Base-by-base conservation (phyloP, 164 flowering plant genomes). In the Nelumbo lutea region DNA sequence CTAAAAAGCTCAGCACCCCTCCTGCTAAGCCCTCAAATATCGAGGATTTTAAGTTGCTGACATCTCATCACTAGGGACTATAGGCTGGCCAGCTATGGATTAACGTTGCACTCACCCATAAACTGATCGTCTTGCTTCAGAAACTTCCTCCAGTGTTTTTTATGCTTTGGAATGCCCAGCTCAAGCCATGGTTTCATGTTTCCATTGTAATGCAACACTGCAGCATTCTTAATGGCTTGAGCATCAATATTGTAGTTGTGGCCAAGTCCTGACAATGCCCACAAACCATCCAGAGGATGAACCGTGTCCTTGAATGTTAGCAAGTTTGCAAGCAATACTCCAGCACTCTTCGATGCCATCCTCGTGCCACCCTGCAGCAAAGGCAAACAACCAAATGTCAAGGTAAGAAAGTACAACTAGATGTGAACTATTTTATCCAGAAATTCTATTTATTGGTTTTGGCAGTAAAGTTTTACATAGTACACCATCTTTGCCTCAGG, bases 121-220 rank as follows among this genome's bases (percentile, higher is more conserved):
- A 82, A 86, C 67, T 68, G 88, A 59, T 88, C 88, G 9, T 85
- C 89, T 38, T 42, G 77, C 62, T 81, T 84, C 74, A 93, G 56
- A 77, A 67, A 89, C 75, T 77, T 85, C 72, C 73, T 85, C 99
- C 99, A 96, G 70, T 72, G 76, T 5, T 53, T 67, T 73, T 77
- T 89, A 72, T 90, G 90, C 55, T 74, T 81, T 10, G 89, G 85
- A 64, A 95, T 90, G 62, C 93, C 98, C 68, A 93, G 78, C 69
- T 96, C 99, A 43, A 90, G 91, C 99, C 99, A 96, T 39, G 99
- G 99, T 76, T 96, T 96, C 97, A 86, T 90, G 72, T 87, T 85
- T 48, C 99, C 99, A 72, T 90, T 90, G 72, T 86, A 96, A 79
- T 96, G 99, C 82, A 96, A 75, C 7, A 90, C 90, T 43, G 90